Base-by-base conservation (phyloP, 164 flowering plant genomes). In the Vitis rupestris region DNA sequence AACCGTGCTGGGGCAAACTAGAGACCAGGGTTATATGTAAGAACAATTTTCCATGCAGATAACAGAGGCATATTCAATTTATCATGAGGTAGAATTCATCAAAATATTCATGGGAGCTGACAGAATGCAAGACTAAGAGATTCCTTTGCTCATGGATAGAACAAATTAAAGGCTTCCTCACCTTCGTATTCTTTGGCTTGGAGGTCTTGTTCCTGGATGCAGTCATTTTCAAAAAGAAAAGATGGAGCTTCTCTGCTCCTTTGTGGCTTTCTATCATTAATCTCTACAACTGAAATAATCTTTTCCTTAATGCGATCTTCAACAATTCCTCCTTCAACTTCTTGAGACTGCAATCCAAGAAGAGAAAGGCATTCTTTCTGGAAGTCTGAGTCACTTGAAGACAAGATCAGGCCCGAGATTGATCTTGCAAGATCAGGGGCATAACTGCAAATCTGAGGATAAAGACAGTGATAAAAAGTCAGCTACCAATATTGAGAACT, bases 381-480 rank as follows among this genome's bases (percentile, higher is more conserved):
- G 79, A 95, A 95, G 16, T 80, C 79, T 10, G 57, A 27, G 82
- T 91, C 92, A 51, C 83, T 74, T 47, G 99, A 93, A 10, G 92
- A 82, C 73, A 88, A 77, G 58, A 93, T 85, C 63, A 95, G 81
- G 57, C 92, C 89, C 14, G 94, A 81, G 65, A 95, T 80, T 67
- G 94, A 76, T 80, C 76, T 88, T 49, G 98, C 95, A 74, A 95
- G 94, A 70, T 91, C 94, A 73, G 93, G 99, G 23, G 88, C 97
- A 78, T 86, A 81, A 61, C 81, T 82, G 78, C 80, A 65, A 64
- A 90, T 87, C 99, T 95, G 84, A 19, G 11, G 51, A 65, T 27
- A 44, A 73, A 70, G 47, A 10, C 53, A 73, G 23, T 29, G 23
- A 62, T 60, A 19, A 47, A 47, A 37, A 55, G 23, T 50, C 52